phyloP scores from a whole-genome alignment of 805 yeast genomes.

The Lachancea quebecensis region DNA sequence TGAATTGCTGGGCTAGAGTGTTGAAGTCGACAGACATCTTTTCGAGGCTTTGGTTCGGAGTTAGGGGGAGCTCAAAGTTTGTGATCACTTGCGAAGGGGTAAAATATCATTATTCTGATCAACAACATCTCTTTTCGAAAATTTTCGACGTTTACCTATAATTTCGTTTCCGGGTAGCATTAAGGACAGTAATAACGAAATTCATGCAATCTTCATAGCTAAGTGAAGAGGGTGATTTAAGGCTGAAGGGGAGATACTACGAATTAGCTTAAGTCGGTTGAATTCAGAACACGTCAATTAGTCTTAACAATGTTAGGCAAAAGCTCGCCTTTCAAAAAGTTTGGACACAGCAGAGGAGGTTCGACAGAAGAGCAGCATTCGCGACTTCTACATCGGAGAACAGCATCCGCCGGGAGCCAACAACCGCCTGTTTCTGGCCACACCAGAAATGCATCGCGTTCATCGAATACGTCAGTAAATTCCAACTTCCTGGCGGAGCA shows the following conservation, averaged over 20 bases:
- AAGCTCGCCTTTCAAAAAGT: conserved; percentile 33
- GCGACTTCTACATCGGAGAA: conserved; percentile 14
- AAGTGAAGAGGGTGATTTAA: too few relatives aligned
- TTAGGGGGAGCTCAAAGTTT: too few relatives aligned
- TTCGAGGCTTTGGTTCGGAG: background rate
- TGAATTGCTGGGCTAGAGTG: conserved; percentile 66
- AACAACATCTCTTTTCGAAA: background rate
- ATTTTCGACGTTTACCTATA: conserved; percentile 1
- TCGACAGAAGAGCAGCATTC: conserved; percentile 25
- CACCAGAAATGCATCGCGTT: conserved; percentile 29
- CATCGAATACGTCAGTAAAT: conserved; percentile 28
- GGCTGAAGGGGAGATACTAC: too few relatives aligned
- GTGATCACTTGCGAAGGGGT: too few relatives aligned
- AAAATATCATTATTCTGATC: too few relatives aligned
- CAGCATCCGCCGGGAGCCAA: conserved; percentile 14
- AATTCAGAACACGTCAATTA: background rate
- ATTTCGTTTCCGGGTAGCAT: conserved; percentile 5
- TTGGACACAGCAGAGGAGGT: conserved; percentile 28
- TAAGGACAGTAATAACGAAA: too few relatives aligned
- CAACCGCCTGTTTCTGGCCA: conserved; percentile 29
- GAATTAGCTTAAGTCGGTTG: background rate
- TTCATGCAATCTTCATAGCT: too few relatives aligned
- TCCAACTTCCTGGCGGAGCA: conserved; percentile 44
- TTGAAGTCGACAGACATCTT: conserved; percentile 38
- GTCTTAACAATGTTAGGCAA: conserved; percentile 25